Base-by-base conservation (phyloP, 768 basidiomycete genomes). In the Pisolithus sp. region DNA sequence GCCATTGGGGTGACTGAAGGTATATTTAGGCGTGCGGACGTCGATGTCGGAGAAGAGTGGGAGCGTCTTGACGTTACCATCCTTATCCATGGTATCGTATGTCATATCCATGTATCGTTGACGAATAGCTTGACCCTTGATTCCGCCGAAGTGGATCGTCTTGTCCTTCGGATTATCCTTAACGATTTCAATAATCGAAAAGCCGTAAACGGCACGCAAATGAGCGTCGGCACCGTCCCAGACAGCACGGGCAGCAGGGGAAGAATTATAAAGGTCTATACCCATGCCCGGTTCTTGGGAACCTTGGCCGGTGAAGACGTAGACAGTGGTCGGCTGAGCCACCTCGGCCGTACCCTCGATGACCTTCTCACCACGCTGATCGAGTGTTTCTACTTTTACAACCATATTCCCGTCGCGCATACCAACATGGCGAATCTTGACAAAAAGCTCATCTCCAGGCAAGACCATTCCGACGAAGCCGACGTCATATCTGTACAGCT, bases 91-190 rank as follows among this genome's bases (percentile, higher is more conserved):
- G 0, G 93, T 85, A 65, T 97, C 94, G 74, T 97, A 98, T 5
- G 89, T 88, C 89, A 99, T 96, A 59, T 94, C 93, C 92, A 98
- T 98, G 73, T 99, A 99, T n/a, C 96, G 85, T 62, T 94, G 89
- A 26, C 96, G 89, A 57, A 98, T 98, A 3, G 86, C 94, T 67
- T 98, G 95, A 38, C 96, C 96, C 73, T 97, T 97, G 70, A 98
- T 90, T 66, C 96, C 96, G 76, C 96, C 96, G 59, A 99, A 99
- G 70, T 99, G 95, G 59, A 99, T 86, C 0, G 93, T 99, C 76
- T 97, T 93, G 70, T 89, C 85, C 77, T 93, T 96, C 18, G 95
- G 94, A 68, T 98, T 97, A 68, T 94, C 88, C 74, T 94, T 95
- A 70, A 99, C 95, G 59, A 99, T 96, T 67, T 99, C 94, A 62